These are phyloP conservation scores for Trametes cinnabarina DNA, from an alignment of 768 basidiomycete genomes.

Conservation along the genomic window DNA sequence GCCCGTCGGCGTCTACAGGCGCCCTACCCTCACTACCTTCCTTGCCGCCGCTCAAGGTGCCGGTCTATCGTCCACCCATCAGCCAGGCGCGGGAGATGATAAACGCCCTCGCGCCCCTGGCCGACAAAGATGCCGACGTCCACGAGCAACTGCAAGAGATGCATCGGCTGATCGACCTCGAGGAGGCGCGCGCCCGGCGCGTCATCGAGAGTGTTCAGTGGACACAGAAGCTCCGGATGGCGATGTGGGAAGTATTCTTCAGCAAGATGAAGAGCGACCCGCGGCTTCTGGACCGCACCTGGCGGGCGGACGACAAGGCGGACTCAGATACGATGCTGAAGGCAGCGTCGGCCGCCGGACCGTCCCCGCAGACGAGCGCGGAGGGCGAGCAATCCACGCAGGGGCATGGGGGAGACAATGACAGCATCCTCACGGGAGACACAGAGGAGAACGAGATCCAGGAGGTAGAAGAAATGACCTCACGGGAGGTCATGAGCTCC, in stretches of 20 bases:
- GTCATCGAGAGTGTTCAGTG: not conserved
- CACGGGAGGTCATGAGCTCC: not conserved
- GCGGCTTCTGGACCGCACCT: not conserved
- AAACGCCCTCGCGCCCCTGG: not conserved
- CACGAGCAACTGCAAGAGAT: not conserved
- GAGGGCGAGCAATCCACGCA: no score
- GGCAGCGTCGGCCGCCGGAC: no score
- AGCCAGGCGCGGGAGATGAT: not conserved
- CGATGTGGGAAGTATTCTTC: not conserved
- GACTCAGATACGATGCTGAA: not conserved
- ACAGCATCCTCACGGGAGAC: no score
- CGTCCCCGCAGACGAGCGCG: no score
- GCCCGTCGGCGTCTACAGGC: no score
- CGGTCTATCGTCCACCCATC: not conserved
- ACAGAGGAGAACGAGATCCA: not conserved
- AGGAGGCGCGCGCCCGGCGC: not conserved
- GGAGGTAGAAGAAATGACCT: not conserved
- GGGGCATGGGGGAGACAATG: not conserved
- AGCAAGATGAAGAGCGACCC: not conserved
- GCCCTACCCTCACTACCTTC: no score
- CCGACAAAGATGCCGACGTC: not conserved
- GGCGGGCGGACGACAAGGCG: not conserved
- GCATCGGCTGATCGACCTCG: not conserved
- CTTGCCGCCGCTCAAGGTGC: no score
- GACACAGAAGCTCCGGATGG: not conserved